Conservation (phyloP, 768 basidiomycete species). For the Leccinum subgranulosum region DNA sequence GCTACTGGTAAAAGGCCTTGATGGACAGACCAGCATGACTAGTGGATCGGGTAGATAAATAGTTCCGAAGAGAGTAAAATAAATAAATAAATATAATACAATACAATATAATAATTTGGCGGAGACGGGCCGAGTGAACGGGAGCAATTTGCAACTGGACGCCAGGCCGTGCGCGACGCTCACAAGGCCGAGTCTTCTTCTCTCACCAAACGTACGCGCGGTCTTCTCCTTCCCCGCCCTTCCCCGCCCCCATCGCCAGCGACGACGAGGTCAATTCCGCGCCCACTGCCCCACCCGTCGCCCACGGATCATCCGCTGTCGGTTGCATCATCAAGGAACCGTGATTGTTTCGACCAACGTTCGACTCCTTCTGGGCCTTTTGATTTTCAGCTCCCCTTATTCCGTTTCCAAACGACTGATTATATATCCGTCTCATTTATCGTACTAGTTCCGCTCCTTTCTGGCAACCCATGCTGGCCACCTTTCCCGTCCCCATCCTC, state of each 20-base stretch:
- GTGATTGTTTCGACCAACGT: constrained; percentile 25
- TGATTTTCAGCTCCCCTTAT: constrained; percentile 15
- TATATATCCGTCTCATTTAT: constrained; percentile 18
- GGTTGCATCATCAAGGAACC: constrained; percentile 26
- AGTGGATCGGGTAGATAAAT: background rate
- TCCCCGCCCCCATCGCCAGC: constrained; percentile 4
- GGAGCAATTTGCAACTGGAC: constrained; percentile 21
- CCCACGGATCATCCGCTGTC: constrained; percentile 22
- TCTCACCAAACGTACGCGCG: constrained; percentile 20
- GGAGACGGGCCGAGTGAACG: constrained; percentile 23
- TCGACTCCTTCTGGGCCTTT: constrained; percentile 11
- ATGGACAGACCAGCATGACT: constrained; percentile 12
- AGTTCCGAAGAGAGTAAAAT: constrained; percentile 6
- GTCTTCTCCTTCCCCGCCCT: background rate
- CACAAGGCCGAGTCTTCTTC: constrained; percentile 20
- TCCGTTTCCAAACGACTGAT: constrained; percentile 14
- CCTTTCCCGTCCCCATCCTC: constrained; percentile 64
- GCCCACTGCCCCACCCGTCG: background rate
- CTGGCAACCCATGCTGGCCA: constrained; percentile 40
- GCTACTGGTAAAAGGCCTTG: background rate
- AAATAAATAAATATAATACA: background rate
- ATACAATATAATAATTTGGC: background rate
- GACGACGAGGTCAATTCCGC: constrained; percentile 4
- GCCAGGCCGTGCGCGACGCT: constrained; percentile 14
- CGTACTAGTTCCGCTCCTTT: constrained; percentile 10